A percentile compares a stretch with the other conserved stretches of the same genome.
Conservation (phyloP, 2,329 filamentous ascomycete genomes). For the Phyllachora maydis region DNA sequence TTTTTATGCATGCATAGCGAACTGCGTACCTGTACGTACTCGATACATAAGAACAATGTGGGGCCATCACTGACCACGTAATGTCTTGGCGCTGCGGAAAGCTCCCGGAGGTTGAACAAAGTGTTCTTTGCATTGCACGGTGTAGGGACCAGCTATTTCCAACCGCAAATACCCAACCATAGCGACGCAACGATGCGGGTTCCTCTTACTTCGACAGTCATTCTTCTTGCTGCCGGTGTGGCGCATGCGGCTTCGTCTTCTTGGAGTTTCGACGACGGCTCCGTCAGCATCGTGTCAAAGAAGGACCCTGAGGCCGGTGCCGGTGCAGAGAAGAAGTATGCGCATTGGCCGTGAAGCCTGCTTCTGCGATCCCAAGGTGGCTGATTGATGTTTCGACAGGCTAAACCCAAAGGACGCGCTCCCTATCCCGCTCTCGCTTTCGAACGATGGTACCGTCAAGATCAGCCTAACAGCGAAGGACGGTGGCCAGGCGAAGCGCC, state of each 20-base stretch:
- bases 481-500: constrained; percentile 55
- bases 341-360: constrained; percentile 3
- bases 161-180: too few species aligned
- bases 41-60: too few species aligned
- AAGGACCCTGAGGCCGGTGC: constrained; percentile 34
- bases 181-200: constrained; percentile 20
- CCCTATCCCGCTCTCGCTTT: constrained; percentile 41
- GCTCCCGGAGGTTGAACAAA: too few species aligned
- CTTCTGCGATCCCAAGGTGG: constrained; percentile 2
- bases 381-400: constrained; percentile 17
- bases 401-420: constrained; percentile 38
- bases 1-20: too few species aligned
- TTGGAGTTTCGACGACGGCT: constrained; percentile 59
- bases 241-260: constrained; percentile 32
- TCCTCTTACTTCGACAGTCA: constrained; percentile 16
- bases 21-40: too few species aligned
- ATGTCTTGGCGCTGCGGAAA: too few species aligned
- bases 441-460: constrained; percentile 55
- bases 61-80: too few species aligned
- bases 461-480: constrained; percentile 66
- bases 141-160: too few species aligned
- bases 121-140: too few species aligned
- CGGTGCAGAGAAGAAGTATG: constrained; percentile 51
- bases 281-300: constrained; percentile 43
- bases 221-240: constrained; percentile 26